A percentile compares a stretch with the other conserved stretches of the same genome.
Evolutionary conservation across 2,329 filamentous ascomycete genomes (phyloP).

Genomic region (Verruconis gallopava): DNA sequence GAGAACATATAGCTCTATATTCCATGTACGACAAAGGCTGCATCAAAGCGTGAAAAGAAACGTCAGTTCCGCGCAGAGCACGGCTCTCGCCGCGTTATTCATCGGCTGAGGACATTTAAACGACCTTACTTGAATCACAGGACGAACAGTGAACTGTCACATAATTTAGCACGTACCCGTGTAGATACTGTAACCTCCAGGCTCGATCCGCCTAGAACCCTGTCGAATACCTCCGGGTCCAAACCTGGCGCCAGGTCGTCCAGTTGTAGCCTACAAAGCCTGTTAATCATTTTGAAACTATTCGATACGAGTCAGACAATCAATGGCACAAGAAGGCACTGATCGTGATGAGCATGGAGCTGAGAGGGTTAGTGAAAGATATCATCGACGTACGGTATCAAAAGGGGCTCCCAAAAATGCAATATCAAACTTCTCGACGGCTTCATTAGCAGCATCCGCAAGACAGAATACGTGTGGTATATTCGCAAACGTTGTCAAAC

Average conservation of each 20-base stretch:
- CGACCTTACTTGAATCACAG: too few relatives aligned
- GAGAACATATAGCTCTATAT: too few relatives aligned
- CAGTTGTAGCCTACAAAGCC: conserved; percentile 32
- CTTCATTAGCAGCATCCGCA: conserved; percentile 15
- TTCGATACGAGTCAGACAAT: background rate
- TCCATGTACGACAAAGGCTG: too few relatives aligned
- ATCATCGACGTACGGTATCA: conserved; percentile 28
- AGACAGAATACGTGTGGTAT: conserved; percentile 36
- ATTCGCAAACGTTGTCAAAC: conserved; percentile 35
- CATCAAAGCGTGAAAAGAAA: too few relatives aligned
- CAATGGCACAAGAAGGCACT: background rate
- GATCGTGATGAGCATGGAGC: background rate
- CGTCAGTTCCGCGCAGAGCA: too few relatives aligned
- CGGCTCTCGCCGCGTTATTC: too few relatives aligned
- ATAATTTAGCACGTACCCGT: conserved; percentile 25
- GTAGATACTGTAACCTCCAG: conserved; percentile 34
- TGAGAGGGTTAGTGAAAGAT: background rate
- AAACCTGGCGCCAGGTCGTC: conserved; percentile 39
- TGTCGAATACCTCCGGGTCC: conserved; percentile 39
- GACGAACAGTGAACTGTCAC: conserved; percentile 12
- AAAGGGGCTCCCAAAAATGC: conserved; percentile 37
- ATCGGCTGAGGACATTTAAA: too few relatives aligned
- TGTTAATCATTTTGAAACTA: background rate
- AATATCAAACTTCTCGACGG: conserved; percentile 34
- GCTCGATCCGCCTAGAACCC: conserved; percentile 35